Evolutionary conservation across 495 filamentous ascomycete species (phyloP).

Genomic region (Talaromyces trachyspermus): DNA sequence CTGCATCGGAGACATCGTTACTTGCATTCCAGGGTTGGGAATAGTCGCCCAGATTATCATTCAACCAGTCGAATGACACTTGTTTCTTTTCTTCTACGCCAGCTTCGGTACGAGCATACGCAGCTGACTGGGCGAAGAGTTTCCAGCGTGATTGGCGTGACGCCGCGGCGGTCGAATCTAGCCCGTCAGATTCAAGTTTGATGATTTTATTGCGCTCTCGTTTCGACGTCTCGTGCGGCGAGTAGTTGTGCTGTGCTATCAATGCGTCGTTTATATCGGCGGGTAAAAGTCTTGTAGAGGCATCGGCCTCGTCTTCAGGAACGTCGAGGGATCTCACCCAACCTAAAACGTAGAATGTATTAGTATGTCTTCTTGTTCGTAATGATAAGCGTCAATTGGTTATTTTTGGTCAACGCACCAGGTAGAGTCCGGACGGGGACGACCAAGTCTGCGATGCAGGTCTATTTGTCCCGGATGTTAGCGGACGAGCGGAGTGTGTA

Average conservation of each 20-base stretch:
- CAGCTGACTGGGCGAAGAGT: conserved; percentile 47
- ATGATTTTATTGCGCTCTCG: conserved; percentile 17
- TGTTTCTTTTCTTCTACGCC: conserved; percentile 40
- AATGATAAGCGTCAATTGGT: background rate
- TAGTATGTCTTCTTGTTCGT: too few relatives aligned
- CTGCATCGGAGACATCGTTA: conserved; percentile 20
- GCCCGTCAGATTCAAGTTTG: conserved; percentile 16
- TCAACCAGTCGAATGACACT: conserved; percentile 53
- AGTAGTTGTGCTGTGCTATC: conserved; percentile 54
- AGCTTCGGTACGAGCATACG: conserved; percentile 39
- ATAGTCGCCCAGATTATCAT: conserved; percentile 48
- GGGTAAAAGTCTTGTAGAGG: conserved; percentile 30
- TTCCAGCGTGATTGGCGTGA: conserved; percentile 53
- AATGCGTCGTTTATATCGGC: conserved; percentile 42
- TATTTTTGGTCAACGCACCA: conserved; percentile 17
- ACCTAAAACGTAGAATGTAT: conserved; percentile 21
- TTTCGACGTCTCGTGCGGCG: conserved; percentile 36
- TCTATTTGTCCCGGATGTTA: background rate
- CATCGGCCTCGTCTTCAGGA: conserved; percentile 23
- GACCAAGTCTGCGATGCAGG: background rate
- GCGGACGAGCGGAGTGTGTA: background rate
- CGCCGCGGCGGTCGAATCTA: conserved; percentile 11
- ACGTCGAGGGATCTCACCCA: conserved; percentile 49
- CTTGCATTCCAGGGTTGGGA: conserved; percentile 50
- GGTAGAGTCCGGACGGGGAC: conserved; percentile 27